A percentile compares a stretch with the other conserved stretches of the same genome.
phyloP scores from a whole-genome alignment of 495 filamentous ascomycete species.

The Rostrohypoxylon terebratum region DNA sequence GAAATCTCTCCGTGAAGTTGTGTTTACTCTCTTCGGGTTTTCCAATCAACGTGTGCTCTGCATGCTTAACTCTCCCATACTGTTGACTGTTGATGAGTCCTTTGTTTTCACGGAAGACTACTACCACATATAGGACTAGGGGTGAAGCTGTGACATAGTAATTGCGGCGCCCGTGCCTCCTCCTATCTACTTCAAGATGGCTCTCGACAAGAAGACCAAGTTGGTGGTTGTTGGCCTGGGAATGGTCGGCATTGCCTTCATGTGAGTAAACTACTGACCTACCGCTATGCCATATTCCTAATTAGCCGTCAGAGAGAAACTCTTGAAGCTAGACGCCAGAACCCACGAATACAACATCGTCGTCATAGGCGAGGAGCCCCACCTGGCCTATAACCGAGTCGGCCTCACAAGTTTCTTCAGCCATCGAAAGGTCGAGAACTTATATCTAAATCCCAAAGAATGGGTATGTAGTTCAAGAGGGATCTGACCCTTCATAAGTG shows the following conservation, averaged over 20 bases:
- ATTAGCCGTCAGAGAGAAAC: constrained; percentile 75
- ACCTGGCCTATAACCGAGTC: constrained; percentile 95
- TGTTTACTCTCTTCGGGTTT: neutral
- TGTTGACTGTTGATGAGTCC: constrained; percentile 7
- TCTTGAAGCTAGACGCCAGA: constrained; percentile 86
- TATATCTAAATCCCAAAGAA: constrained; percentile 89
- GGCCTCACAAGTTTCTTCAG: constrained; percentile 95
- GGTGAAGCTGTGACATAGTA: constrained; percentile 33
- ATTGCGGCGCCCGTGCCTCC: neutral
- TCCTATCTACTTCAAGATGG: constrained; percentile 43
- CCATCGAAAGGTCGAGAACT: constrained; percentile 87
- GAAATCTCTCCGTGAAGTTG: constrained; percentile 2
- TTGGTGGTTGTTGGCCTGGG: constrained; percentile 91
- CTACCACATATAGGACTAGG: constrained; percentile 17
- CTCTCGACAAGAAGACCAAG: constrained; percentile 66
- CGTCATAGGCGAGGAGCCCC: constrained; percentile 91
- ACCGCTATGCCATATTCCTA: constrained; percentile 68
- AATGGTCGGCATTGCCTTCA: constrained; percentile 96
- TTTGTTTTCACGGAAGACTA: neutral
- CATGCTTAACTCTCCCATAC: neutral
- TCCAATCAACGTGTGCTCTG: neutral
- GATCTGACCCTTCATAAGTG: neutral
- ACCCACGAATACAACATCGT: constrained; percentile 83
- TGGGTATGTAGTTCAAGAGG: constrained; percentile 70
- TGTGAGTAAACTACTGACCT: constrained; percentile 65